Percentiles rank a stretch among this genome's conserved stretches.
Evolutionary conservation across 768 basidiomycete species (phyloP).

Genomic region (Phylloporus sp.): DNA sequence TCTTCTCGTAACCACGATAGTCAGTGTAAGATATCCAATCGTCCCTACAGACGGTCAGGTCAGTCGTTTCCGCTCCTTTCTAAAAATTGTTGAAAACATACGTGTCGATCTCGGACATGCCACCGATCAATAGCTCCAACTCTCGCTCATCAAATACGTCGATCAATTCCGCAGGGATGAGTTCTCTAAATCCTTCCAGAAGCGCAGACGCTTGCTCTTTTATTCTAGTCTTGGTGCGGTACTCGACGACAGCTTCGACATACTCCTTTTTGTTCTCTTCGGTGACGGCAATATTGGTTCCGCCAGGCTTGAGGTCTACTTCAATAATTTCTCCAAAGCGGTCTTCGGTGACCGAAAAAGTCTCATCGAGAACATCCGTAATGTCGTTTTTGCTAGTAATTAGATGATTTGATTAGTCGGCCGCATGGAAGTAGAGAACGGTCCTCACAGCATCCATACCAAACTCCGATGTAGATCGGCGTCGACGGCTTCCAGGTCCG

Average conservation of each 20-base stretch:
- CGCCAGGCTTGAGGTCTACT: conserved; percentile 60
- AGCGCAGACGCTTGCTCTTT: conserved; percentile 82
- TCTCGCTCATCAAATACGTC: conserved; percentile 91
- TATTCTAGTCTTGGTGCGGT: conserved; percentile 77
- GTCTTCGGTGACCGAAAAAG: conserved; percentile 66
- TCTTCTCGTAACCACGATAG: conserved; percentile 83
- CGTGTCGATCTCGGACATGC: conserved; percentile 91
- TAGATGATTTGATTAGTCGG: conserved; percentile 1
- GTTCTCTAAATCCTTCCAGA: conserved; percentile 79
- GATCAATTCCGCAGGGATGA: conserved; percentile 78
- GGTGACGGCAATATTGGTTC: conserved; percentile 57
- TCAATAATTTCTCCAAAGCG: conserved; percentile 69
- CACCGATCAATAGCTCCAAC: conserved; percentile 83
- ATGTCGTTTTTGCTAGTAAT: conserved; percentile 64
- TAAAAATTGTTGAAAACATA: conserved; percentile 29
- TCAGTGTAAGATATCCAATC: conserved; percentile 95
- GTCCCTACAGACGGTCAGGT: conserved; percentile 42
- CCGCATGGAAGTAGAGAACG: not conserved
- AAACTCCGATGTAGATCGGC: conserved; percentile 65
- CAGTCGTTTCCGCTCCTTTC: not conserved
- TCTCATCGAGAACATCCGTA: conserved; percentile 68
- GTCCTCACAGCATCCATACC: conserved; percentile 67
- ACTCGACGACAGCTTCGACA: conserved; percentile 71
- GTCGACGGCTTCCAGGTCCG: conserved; percentile 67
- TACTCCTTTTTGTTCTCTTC: conserved; percentile 77